phyloP scores from a whole-genome alignment of 1,284 basidiomycete species.

The Malassezia caprae region DNA sequence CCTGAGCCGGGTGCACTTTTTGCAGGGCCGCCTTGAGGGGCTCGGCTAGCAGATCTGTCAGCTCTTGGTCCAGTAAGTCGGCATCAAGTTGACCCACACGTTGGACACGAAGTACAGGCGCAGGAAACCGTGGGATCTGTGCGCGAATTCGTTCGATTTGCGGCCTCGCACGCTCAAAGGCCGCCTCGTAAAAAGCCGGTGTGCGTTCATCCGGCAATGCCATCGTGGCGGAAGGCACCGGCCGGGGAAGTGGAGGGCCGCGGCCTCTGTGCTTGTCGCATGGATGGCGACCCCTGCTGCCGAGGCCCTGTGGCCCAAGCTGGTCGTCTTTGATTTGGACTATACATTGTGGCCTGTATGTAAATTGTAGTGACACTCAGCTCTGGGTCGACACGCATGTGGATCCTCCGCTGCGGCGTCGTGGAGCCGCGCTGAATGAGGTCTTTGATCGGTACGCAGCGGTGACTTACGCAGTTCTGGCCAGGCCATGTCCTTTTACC shows the following conservation, averaged over 20 bases:
- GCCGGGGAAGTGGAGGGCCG: background rate
- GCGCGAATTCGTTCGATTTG: constrained; percentile 28
- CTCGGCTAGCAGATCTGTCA: constrained; percentile 70
- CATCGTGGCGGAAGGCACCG: background rate
- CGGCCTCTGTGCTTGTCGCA: background rate
- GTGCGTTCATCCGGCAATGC: background rate
- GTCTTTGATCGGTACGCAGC: constrained; percentile 26
- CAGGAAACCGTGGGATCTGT: constrained; percentile 33
- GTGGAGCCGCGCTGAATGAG: constrained; percentile 24
- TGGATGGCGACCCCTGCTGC: background rate
- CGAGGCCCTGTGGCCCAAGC: constrained; percentile 19
- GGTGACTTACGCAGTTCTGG: background rate
- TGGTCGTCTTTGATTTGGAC: constrained; percentile 42
- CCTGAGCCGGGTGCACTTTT: constrained; percentile 56
- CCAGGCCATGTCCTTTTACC: constrained; percentile 31
- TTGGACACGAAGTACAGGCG: constrained; percentile 41
- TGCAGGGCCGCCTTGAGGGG: constrained; percentile 65
- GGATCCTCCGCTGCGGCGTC: constrained; percentile 27
- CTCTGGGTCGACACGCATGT: constrained; percentile 44
- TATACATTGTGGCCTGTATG: constrained; percentile 42
- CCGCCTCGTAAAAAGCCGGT: constrained; percentile 32
- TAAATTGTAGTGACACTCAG: background rate
- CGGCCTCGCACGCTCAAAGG: constrained; percentile 24
- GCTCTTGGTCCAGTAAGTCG: constrained; percentile 78
- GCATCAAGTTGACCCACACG: constrained; percentile 86